Evolutionary conservation across 768 basidiomycete species (phyloP).

Genomic region (Lentinula sp.): DNA sequence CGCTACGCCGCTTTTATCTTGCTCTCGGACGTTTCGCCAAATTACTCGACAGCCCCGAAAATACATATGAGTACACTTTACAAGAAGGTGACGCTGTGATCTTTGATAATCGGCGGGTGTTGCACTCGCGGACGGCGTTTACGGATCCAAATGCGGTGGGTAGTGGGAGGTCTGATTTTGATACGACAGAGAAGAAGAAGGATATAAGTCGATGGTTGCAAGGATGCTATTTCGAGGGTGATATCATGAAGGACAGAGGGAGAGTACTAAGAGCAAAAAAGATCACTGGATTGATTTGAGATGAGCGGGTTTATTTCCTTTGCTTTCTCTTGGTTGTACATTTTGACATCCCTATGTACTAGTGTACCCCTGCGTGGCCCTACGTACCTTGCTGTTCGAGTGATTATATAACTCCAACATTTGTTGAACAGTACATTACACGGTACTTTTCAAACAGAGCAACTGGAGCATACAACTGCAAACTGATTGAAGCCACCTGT

Average conservation of each 20-base stretch:
- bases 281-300: not conserved
- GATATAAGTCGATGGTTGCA: conserved; percentile 81
- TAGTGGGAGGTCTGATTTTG: not conserved
- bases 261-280: conserved; percentile 28
- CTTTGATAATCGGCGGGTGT: conserved; percentile 87
- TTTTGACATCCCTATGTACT: not conserved
- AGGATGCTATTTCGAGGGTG: conserved; percentile 76
- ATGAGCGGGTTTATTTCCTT: no score
- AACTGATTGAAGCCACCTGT: no score
- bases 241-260: conserved; percentile 54
- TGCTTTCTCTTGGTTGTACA: no score
- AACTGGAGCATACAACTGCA: no score
- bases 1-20: conserved; percentile 51
- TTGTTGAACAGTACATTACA: no score
- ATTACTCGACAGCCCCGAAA: conserved; percentile 45
- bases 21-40: conserved; percentile 59
- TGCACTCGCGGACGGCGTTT: conserved; percentile 86
- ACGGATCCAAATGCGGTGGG: conserved; percentile 21
- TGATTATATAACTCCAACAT: no score
- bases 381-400: no score
- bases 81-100: conserved; percentile 80
- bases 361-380: no score
- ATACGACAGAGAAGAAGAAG: conserved; percentile 30
- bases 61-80: conserved; percentile 59
- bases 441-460: no score